phyloP scores from a whole-genome alignment of 2,329 filamentous ascomycete species.

The Fusarium continuum region DNA sequence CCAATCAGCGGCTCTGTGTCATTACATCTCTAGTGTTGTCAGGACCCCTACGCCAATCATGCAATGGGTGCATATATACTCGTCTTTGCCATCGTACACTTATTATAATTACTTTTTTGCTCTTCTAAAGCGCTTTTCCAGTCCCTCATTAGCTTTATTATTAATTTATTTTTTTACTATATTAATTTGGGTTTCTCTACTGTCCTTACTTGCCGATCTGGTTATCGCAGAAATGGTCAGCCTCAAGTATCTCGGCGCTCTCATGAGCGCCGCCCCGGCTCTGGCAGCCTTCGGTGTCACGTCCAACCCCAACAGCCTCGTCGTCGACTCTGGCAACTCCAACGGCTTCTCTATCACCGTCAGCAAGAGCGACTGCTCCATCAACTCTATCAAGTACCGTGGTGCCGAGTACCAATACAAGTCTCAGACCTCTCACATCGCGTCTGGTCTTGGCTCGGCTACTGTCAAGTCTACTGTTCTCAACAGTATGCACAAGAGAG shows the following conservation, averaged over 20 bases:
- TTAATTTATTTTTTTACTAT: neutral
- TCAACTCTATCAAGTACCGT: constrained; percentile 69
- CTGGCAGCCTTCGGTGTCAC: constrained; percentile 56
- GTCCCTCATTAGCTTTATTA: neutral
- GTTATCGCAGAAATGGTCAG: constrained; percentile 36
- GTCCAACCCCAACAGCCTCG: constrained; percentile 53
- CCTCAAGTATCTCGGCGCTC: constrained; percentile 40
- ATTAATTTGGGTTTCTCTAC: neutral
- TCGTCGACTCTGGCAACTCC: constrained; percentile 58
- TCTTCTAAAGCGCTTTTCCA: neutral
- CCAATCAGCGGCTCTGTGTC: constrained; percentile 29
- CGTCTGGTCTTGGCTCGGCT: constrained; percentile 57
- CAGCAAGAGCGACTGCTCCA: constrained; percentile 65
- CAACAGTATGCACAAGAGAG: constrained; percentile 33
- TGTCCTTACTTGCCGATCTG: constrained; percentile 17
- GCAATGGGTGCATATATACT: constrained; percentile 20
- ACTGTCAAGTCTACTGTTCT: constrained; percentile 61
- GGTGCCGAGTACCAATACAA: constrained; percentile 67
- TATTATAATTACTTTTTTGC: neutral
- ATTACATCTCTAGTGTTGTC: constrained; percentile 20
- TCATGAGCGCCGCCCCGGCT: constrained; percentile 43
- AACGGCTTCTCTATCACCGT: constrained; percentile 63
- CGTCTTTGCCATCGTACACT: neutral
- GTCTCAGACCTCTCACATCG: constrained; percentile 51
- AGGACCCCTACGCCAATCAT: constrained; percentile 4